Evolutionary conservation across 129 eudicot species (phyloP), one percentile per base, ranked within the genome.

Genomic region (Mikania micrantha): DNA sequence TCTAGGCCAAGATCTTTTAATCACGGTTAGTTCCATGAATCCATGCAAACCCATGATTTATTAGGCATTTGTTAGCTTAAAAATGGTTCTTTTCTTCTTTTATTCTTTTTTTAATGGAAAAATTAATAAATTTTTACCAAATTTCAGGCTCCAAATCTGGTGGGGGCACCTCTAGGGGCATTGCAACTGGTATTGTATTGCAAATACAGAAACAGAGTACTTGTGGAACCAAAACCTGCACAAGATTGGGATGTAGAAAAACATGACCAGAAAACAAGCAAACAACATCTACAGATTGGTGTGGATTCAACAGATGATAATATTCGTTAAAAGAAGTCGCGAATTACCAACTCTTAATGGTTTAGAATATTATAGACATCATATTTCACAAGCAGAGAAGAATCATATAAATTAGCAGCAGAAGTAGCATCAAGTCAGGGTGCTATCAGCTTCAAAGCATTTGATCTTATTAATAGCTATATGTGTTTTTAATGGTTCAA

Each of bases 81-180:
- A 47, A 48, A 13, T 35, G 5, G 11, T 49, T 61, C 20, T 31
- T 63, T 50, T 68, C n/a, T n/a, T n/a, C n/a, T n/a, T n/a, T n/a
- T n/a, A n/a, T n/a, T n/a, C n/a, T n/a, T n/a, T n/a, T n/a, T n/a
- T n/a, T n/a, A n/a, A n/a, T n/a, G n/a, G 11, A 25, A 52, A 59
- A 69, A 28, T 35, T 40, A 42, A 8, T n/a, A 28, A 41, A 22
- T 13, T 64, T 15, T 5, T 27, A 15, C 40, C n/a, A 9, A 10
- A 25, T 80, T 80, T 72, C 85, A 91, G 95, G 79, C 85, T 32
- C 97, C 97, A 7, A 91, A 87, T 77, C 34, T 85, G 45, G 84
- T 91, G n/a, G 97, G 97, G 20, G 52, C 77, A 19, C 90, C 90
- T 7, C 54, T 87, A 21, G 92, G 92, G 54, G 60, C 80, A 29